Conservation (phyloP, 306 rosid species). For the Rubus idaeus region DNA sequence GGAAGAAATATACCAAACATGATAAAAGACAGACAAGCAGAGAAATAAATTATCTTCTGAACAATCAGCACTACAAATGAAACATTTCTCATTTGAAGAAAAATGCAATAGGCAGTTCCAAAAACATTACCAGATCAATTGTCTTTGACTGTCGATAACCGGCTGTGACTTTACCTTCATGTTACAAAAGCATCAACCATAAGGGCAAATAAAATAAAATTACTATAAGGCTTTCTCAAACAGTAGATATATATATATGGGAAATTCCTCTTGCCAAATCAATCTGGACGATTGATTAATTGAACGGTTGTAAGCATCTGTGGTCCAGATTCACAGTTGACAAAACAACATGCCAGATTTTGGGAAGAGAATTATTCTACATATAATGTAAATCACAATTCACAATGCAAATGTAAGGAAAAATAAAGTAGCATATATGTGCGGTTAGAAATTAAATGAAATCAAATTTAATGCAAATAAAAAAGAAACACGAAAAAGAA, state of each 20-base stretch:
- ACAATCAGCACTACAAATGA: neutral
- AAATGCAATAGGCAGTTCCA: conserved; percentile 7
- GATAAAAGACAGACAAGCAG: neutral
- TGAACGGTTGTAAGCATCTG: neutral
- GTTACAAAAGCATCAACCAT: conserved; percentile 22
- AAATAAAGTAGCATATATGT: neutral
- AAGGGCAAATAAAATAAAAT: conserved; percentile 10
- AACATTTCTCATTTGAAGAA: neutral
- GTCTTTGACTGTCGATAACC: conserved; percentile 56
- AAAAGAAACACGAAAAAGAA: neutral
- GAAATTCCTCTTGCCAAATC: neutral
- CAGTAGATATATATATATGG: neutral
- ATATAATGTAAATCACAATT: neutral
- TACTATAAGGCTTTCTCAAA: neutral
- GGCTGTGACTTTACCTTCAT: conserved; percentile 92
- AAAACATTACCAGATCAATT: conserved; percentile 58
- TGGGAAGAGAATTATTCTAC: neutral
- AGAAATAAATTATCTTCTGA: neutral
- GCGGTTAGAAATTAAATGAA: neutral
- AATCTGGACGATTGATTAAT: neutral
- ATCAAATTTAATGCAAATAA: neutral
- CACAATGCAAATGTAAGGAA: neutral
- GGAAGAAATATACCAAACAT: conserved; percentile 9
- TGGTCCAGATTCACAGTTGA: neutral
- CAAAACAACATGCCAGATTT: neutral